Conservation (phyloP, 257 asterid species). For the Hygrophila difformis region DNA sequence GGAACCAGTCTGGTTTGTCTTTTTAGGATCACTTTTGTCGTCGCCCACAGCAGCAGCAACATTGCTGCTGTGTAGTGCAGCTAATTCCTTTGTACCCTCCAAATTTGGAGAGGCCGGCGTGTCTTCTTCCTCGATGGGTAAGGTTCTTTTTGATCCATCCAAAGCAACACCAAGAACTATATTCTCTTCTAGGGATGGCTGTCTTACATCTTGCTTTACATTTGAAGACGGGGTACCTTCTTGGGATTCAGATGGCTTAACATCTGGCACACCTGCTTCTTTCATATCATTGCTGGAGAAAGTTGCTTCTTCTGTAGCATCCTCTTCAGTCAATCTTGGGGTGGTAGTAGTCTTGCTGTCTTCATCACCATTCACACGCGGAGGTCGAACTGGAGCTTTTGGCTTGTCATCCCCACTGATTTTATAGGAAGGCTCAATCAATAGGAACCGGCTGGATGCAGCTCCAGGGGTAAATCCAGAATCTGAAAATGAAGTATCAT, state of each 20-base stretch:
- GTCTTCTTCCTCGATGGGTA: slow-evolving; percentile 70
- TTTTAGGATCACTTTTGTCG: slow-evolving; percentile 36
- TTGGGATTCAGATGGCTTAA: slow-evolving; percentile 24
- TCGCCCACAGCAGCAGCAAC: slow-evolving; percentile 19
- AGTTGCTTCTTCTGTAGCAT: slow-evolving; percentile 16
- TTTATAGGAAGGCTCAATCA: slow-evolving; percentile 73
- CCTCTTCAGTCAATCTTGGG: slow-evolving; percentile 31
- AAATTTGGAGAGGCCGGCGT: slow-evolving; percentile 18
- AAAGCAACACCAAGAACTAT: slow-evolving; percentile 90
- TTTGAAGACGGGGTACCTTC: slow-evolving; percentile 29
- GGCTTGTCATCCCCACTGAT: slow-evolving; percentile 57
- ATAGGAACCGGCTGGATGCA: slow-evolving; percentile 34
- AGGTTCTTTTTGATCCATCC: slow-evolving; percentile 85
- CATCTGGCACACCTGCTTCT: background rate
- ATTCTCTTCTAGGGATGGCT: slow-evolving; percentile 66
- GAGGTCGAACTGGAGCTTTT: slow-evolving; percentile 43
- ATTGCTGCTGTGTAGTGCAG: slow-evolving; percentile 34
- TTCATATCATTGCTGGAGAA: background rate
- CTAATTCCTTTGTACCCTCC: slow-evolving; percentile 46
- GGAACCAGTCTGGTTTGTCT: slow-evolving; percentile 20
- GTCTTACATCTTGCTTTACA: slow-evolving; percentile 35
- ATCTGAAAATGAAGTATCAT: slow-evolving; percentile 48
- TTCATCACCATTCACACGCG: slow-evolving; percentile 31
- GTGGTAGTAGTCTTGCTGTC: slow-evolving; percentile 39
- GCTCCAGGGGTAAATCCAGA: slow-evolving; percentile 37